Evolutionary conservation across 2,329 filamentous ascomycete genomes (phyloP).

Genomic region (Basipetospora chlamydospora): DNA sequence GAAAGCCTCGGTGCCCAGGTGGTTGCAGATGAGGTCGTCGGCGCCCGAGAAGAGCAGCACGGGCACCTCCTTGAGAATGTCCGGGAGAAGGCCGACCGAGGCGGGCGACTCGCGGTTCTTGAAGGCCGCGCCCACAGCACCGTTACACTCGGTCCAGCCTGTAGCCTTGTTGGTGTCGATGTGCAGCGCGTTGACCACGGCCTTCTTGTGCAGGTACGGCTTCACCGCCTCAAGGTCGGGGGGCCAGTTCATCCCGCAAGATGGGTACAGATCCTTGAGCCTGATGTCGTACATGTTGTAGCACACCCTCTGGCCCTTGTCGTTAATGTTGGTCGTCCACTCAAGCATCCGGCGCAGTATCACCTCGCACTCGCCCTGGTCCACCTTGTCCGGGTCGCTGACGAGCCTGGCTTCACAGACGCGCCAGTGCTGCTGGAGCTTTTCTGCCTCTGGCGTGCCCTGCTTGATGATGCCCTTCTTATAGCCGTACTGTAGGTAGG

Average conservation of each 20-base stretch:
- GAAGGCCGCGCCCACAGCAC: constrained; percentile 62
- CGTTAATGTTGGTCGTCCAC: constrained; percentile 37
- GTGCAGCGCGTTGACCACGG: constrained; percentile 69
- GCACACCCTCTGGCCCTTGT: constrained; percentile 45
- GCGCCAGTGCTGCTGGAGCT: constrained; percentile 53
- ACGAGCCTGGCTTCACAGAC: constrained; percentile 52
- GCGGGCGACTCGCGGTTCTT: constrained; percentile 55
- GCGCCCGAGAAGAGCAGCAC: constrained; percentile 85
- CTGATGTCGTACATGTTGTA: constrained; percentile 97
- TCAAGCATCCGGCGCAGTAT: constrained; percentile 62
- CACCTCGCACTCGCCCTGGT: constrained; percentile 56
- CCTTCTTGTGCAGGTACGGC: constrained; percentile 70
- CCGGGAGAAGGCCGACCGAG: constrained; percentile 60
- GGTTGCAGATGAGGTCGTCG: constrained; percentile 93
- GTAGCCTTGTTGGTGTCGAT: constrained; percentile 68
- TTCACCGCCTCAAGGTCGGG: constrained; percentile 65
- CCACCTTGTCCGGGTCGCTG: constrained; percentile 36
- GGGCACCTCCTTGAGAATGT: constrained; percentile 60
- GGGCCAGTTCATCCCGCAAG: constrained; percentile 97
- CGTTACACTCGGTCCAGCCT: constrained; percentile 85
- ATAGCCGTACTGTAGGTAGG: constrained; percentile 73
- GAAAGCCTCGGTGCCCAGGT: constrained; percentile 80
- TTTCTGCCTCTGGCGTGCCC: constrained; percentile 46
- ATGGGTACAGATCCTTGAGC: constrained; percentile 62
- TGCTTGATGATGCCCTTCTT: constrained; percentile 57